Evolutionary conservation across 1,284 basidiomycete species (phyloP).

Genomic region (Tylopilus sp.): DNA sequence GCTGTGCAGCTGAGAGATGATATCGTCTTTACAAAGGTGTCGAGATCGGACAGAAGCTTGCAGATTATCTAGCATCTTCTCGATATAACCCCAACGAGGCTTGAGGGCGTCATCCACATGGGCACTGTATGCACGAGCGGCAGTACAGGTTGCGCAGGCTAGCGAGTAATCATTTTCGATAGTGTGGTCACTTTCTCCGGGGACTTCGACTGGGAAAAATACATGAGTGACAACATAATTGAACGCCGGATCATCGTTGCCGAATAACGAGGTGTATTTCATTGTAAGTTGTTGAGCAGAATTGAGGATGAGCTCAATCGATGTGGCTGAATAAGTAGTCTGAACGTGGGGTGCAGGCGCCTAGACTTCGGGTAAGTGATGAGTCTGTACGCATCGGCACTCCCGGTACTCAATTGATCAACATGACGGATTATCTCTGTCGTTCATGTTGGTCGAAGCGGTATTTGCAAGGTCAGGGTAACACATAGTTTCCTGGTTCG

Average conservation of each 20-base stretch:
- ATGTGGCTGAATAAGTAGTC: neutral
- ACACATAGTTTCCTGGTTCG: no score
- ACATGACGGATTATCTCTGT: no score
- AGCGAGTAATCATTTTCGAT: neutral
- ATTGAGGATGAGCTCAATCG: neutral
- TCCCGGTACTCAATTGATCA: no score
- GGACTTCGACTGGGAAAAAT: neutral
- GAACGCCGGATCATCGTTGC: neutral
- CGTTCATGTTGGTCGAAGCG: no score
- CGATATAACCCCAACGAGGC: constrained; percentile 15
- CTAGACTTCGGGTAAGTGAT: neutral
- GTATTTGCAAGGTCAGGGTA: no score
- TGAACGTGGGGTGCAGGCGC: neutral
- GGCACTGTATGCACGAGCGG: constrained; percentile 13
- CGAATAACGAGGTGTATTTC: neutral
- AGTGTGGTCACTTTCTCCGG: neutral
- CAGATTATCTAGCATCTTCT: constrained; percentile 25
- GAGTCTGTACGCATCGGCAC: neutral
- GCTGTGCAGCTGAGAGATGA: constrained; percentile 15
- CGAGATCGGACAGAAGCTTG: neutral
- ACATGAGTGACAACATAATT: neutral
- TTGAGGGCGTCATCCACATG: neutral
- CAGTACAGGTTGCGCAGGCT: constrained; percentile 8
- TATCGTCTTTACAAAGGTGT: neutral
- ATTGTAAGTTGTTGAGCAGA: neutral